Evolutionary conservation across 805 yeast genomes (phyloP).

Genomic region (Saturnispora sanitii): DNA sequence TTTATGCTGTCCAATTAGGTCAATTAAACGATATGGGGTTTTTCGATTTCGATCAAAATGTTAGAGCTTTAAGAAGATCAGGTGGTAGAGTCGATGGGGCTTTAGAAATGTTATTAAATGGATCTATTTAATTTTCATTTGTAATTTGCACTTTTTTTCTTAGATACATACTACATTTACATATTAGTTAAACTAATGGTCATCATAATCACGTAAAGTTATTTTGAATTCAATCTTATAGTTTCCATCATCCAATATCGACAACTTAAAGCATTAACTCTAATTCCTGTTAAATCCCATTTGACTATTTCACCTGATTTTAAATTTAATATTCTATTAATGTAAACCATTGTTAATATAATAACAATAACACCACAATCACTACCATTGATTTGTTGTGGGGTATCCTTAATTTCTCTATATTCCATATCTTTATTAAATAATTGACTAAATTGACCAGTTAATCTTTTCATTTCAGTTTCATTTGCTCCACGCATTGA

Average conservation of each 20-base stretch:
- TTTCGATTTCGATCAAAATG: slow-evolving; percentile 84
- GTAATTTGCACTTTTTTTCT: slow-evolving; percentile 3
- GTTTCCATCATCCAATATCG: slow-evolving; percentile 35
- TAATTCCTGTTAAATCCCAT: slow-evolving; percentile 32
- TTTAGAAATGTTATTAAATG: slow-evolving; percentile 70
- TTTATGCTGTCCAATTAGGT: slow-evolving; percentile 60
- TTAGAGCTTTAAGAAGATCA: slow-evolving; percentile 82
- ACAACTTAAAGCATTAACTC: slow-evolving; percentile 39
- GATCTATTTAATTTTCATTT: slow-evolving; percentile 32
- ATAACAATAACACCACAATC: slow-evolving; percentile 50
- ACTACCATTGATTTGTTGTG: slow-evolving; percentile 56
- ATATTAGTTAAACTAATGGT: too few relatives aligned
- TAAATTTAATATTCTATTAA: slow-evolving; percentile 26
- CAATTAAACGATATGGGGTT: slow-evolving; percentile 81
- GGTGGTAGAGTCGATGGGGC: slow-evolving; percentile 99
- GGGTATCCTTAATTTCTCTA: slow-evolving; percentile 25
- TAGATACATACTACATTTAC: too few relatives aligned
- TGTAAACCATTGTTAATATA: slow-evolving; percentile 29
- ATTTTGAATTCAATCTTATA: slow-evolving; percentile 11
- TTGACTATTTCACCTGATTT: slow-evolving; percentile 17
- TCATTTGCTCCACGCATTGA: slow-evolving; percentile 41
- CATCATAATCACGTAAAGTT: neutral
- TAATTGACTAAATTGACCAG: slow-evolving; percentile 24
- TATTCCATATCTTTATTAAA: slow-evolving; percentile 18
- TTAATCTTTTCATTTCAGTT: slow-evolving; percentile 26